Conservation (phyloP, 2,329 filamentous ascomycete genomes). For the Ophioceras dolichostomum region DNA sequence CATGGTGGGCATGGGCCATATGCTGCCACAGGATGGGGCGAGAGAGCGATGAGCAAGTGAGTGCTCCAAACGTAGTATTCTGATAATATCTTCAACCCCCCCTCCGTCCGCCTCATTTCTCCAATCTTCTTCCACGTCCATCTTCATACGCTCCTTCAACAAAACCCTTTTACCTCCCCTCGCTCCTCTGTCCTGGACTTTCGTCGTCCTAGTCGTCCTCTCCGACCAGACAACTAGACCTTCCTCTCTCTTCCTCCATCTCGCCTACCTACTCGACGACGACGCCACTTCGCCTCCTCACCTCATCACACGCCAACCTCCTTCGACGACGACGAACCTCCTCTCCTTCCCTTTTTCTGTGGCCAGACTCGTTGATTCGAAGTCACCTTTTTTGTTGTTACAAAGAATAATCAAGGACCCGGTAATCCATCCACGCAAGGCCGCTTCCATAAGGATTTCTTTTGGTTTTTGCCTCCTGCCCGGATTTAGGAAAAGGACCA, state of each 20-base stretch:
- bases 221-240: background rate
- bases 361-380: conserved; percentile 38
- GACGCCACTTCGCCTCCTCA: conserved; percentile 4
- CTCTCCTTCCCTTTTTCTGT: conserved; percentile 12
- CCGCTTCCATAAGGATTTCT: background rate
- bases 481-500: background rate
- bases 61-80: too few species aligned
- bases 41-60: too few species aligned
- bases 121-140: conserved; percentile 4
- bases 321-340: conserved; percentile 2
- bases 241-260: conserved; percentile 5
- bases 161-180: conserved; percentile 11
- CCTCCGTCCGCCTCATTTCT: conserved; percentile 3
- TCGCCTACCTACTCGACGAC: conserved; percentile 7
- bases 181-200: conserved; percentile 7
- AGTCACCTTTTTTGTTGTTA: conserved; percentile 21
- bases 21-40: too few species aligned
- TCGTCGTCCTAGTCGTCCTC: conserved; percentile 2
- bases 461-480: background rate
- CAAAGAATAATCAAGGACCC: conserved; percentile 2
- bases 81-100: conserved; percentile 5
- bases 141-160: conserved; percentile 25
- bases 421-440: background rate
- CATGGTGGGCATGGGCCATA: too few species aligned
- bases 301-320: conserved; percentile 4